These are phyloP conservation scores for Colletotrichum sp. DNA, from an alignment of 2,329 filamentous ascomycete genomes.

Conservation along the genomic window DNA sequence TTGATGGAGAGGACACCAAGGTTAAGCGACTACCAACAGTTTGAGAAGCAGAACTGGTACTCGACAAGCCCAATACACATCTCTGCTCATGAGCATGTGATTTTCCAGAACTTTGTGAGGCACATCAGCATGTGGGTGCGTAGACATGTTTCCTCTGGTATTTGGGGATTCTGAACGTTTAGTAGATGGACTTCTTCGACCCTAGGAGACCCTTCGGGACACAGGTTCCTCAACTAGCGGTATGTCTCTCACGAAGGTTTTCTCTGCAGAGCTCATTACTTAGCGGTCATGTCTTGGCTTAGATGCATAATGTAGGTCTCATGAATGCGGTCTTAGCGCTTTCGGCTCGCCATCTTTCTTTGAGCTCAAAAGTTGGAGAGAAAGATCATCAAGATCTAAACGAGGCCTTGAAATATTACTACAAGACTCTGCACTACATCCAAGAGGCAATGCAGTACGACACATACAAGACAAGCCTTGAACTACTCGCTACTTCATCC, in stretches of 20 bases:
- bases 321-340: constrained; percentile 32
- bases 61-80: background rate
- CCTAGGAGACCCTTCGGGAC: constrained; percentile 9
- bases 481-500: constrained; percentile 63
- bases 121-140: constrained; percentile 9
- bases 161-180: background rate
- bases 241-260: background rate
- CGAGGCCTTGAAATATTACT: constrained; percentile 56
- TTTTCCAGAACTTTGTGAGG: constrained; percentile 17
- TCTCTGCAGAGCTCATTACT: no score
- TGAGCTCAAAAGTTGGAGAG: background rate
- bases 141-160: background rate
- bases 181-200: constrained; percentile 19
- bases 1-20: background rate
- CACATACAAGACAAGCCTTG: constrained; percentile 61
- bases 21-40: background rate
- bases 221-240: constrained; percentile 12
- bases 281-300: background rate
- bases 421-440: constrained; percentile 66
- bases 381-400: constrained; percentile 29
- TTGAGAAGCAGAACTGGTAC: constrained; percentile 7
- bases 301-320: constrained; percentile 27
- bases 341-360: constrained; percentile 26
- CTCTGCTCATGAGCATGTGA: background rate
- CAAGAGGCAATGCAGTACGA: constrained; percentile 63